Base-by-base conservation (phyloP, 2,329 filamentous ascomycete genomes). In the Phoma sp. region DNA sequence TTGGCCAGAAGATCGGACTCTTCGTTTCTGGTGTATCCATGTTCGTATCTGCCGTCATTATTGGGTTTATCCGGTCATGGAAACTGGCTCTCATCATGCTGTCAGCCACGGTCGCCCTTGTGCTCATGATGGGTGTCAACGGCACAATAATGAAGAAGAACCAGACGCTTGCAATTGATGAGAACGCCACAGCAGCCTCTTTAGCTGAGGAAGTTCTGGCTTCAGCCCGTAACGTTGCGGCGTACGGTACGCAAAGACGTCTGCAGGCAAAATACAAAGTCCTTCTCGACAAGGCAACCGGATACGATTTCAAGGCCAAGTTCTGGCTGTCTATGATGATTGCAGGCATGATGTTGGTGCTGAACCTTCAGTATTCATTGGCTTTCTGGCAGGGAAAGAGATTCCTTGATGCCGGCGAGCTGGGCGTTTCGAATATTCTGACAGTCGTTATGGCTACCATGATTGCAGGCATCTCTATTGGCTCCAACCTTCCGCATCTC, bases 171-270 rank as follows among this genome's bases (percentile, higher is more conserved):
- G 89, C 89, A 1, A 80, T 97, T 43, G 81, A 88, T 47, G 86
- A 91, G 0, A 96, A 96, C 67, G 93, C 91, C 24, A 80, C 86
- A 43, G 93, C 93, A 60, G 93, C 93, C 52, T 93, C 89, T 2
- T 84, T 98, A 10, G 93, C 91, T 4, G 95, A 98, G 70, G 95
- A 99, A 76, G 93, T 97, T 48, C 84, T 99, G 67, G 93, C 91
- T 73, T 97, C 93, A 1, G 89, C 98, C 63, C 87, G 95, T 59
- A 98, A 96, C 69, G 90, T 93, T 6, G 87, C 91, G 7, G 95
- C 95, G 27, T 99, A 97, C 68, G 91, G 91, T 38, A 97, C 93
- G 0, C 93, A 98, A 74, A 89, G 93, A 51, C 92, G 93, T 60
- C 83, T 98, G n/a, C 91, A 93, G 9, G 83, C 83, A 58, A 89